Conservation (phyloP, 1,139 yeast genomes). For the Zygosaccharomyces pseudobailii region DNA sequence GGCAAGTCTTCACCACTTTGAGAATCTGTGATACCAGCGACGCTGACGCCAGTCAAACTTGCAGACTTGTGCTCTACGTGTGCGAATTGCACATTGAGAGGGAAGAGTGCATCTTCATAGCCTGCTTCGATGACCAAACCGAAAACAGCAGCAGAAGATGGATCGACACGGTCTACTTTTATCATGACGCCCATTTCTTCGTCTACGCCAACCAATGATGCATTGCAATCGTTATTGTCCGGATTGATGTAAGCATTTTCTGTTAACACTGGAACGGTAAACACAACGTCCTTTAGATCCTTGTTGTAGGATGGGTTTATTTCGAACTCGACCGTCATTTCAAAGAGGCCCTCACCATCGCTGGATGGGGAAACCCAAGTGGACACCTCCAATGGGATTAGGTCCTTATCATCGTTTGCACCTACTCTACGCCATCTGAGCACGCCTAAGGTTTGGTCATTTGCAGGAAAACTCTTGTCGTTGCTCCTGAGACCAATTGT, state of each 20-base stretch:
- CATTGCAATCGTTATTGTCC: slow-evolving; percentile 43
- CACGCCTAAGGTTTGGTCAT: slow-evolving; percentile 86
- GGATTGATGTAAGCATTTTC: slow-evolving; percentile 54
- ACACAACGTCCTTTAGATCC: slow-evolving; percentile 50
- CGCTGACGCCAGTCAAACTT: slow-evolving; percentile 44
- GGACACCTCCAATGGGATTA: slow-evolving; percentile 70
- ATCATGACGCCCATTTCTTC: slow-evolving; percentile 58
- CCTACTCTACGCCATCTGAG: slow-evolving; percentile 82
- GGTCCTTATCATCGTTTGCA: slow-evolving; percentile 48
- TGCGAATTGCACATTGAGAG: slow-evolving; percentile 42
- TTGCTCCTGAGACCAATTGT: slow-evolving; percentile 73
- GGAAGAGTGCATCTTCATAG: slow-evolving; percentile 84
- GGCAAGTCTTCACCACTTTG: slow-evolving; percentile 50
- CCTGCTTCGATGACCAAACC: slow-evolving; percentile 72
- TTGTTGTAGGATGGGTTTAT: slow-evolving; percentile 46
- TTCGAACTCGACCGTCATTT: slow-evolving; percentile 87
- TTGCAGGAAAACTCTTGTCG: slow-evolving; percentile 78
- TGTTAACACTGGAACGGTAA: slow-evolving; percentile 60
- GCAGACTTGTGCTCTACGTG: slow-evolving; percentile 30
- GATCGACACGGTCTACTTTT: slow-evolving; percentile 44
- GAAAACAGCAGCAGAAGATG: slow-evolving; percentile 64
- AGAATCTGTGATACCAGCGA: slow-evolving; percentile 41
- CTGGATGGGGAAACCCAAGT: slow-evolving; percentile 73
- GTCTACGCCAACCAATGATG: slow-evolving; percentile 44
- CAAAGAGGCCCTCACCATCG: slow-evolving; percentile 52